Evolutionary conservation across 2,329 filamentous ascomycete species (phyloP).

Genomic region (Ascochyta pisi): DNA sequence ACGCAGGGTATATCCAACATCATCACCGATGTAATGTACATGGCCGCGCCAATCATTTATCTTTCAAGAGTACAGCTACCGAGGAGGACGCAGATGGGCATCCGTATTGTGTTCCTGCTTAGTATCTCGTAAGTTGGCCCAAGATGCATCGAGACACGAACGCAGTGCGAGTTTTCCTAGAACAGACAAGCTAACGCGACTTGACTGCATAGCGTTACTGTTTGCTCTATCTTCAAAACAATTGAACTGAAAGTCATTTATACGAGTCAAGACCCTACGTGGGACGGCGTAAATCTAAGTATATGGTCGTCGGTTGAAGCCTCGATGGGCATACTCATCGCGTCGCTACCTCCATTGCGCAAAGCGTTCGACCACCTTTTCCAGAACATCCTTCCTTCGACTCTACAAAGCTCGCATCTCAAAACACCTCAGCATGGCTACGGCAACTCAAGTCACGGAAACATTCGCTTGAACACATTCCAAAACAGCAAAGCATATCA

Average conservation of each 20-base stretch:
- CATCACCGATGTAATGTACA: conserved; percentile 37
- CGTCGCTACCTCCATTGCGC: conserved; percentile 33
- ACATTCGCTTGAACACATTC: too few species aligned
- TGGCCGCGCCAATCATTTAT: conserved; percentile 37
- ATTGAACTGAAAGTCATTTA: conserved; percentile 29
- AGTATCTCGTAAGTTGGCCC: conserved; percentile 33
- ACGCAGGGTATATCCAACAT: conserved; percentile 37
- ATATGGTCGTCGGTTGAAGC: conserved; percentile 35
- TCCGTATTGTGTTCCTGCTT: conserved; percentile 38
- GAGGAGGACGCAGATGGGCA: conserved; percentile 33
- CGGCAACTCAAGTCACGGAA: too few species aligned
- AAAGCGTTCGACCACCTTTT: conserved; percentile 31
- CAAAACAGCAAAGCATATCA: too few species aligned
- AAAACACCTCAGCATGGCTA: too few species aligned
- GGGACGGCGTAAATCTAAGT: conserved; percentile 30
- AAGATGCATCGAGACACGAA: too few species aligned
- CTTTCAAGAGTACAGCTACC: conserved; percentile 32
- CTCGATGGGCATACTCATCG: conserved; percentile 29
- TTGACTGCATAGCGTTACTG: conserved; percentile 24
- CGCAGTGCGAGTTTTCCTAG: neutral
- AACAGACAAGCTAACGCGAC: neutral
- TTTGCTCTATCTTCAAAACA: conserved; percentile 39
- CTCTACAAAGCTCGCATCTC: neutral
- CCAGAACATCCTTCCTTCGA: conserved; percentile 22
- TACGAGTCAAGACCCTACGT: conserved; percentile 32